These are phyloP conservation scores for Agrocybe chaxingu DNA, from an alignment of 768 basidiomycete genomes.

Conservation along the genomic window DNA sequence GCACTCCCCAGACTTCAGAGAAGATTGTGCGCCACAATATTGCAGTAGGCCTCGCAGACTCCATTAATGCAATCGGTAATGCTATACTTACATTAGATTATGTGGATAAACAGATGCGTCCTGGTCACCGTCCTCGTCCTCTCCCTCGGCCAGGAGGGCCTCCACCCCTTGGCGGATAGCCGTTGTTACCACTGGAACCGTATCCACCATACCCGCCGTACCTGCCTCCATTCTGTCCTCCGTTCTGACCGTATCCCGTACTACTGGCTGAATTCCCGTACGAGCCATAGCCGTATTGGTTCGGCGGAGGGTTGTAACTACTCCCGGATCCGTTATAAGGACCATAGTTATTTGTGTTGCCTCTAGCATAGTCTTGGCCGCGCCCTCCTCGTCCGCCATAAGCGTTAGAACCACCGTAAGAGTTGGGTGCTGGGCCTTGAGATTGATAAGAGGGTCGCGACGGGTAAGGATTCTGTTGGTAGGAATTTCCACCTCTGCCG, in stretches of 20 bases:
- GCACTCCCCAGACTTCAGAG: no score
- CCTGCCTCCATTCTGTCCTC: constrained; percentile 25
- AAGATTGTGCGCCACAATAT: no score
- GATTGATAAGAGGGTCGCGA: constrained; percentile 27
- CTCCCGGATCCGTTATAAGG: constrained; percentile 11
- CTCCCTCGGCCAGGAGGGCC: constrained; percentile 37
- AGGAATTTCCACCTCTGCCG: constrained; percentile 23
- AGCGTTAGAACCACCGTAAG: constrained; percentile 29
- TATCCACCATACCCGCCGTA: constrained; percentile 33
- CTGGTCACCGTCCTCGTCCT: constrained; percentile 46
- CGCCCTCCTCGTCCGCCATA: constrained; percentile 28
- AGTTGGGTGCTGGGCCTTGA: constrained; percentile 21
- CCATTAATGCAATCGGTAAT: neutral
- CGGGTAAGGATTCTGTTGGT: constrained; percentile 33
- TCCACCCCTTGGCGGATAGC: constrained; percentile 24
- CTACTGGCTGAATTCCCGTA: constrained; percentile 23
- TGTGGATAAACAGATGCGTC: neutral
- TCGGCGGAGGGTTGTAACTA: constrained; percentile 15
- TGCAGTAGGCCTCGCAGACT: neutral
- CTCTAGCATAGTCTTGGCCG: constrained; percentile 24
- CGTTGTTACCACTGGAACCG: constrained; percentile 10
- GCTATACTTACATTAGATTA: constrained; percentile 1
- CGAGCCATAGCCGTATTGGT: constrained; percentile 24
- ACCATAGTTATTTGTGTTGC: constrained; percentile 12
- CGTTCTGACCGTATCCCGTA: constrained; percentile 25